These are phyloP conservation scores for Akanthomyces muscarius DNA, from an alignment of 2,329 filamentous ascomycete genomes.

Conservation along the genomic window DNA sequence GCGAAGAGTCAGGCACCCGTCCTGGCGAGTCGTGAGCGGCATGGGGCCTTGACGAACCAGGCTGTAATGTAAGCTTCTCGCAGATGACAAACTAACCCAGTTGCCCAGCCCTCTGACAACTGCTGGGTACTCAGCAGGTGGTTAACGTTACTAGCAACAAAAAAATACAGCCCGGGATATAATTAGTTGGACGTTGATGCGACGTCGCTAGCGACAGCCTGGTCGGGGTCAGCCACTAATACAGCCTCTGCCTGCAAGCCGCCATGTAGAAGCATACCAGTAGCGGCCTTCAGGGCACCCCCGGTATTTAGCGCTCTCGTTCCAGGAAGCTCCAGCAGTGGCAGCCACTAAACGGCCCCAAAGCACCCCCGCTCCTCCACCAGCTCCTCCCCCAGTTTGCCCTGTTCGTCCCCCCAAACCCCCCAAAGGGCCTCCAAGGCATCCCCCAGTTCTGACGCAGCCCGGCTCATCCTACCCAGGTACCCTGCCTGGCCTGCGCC, in stretches of 20 bases:
- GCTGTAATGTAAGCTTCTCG: background rate
- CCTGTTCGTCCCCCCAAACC: background rate
- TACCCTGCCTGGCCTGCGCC: background rate
- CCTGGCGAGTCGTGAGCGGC: background rate
- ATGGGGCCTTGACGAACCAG: background rate
- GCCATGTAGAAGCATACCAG: background rate
- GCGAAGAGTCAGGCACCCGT: background rate
- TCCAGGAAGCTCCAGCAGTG: background rate
- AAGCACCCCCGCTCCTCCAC: background rate
- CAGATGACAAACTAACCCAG: background rate
- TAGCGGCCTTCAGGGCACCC: background rate
- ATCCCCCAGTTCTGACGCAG: background rate
- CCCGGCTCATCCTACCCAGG: too few relatives aligned
- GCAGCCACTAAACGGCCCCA: background rate
- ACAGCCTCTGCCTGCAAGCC: background rate
- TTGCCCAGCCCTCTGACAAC: background rate
- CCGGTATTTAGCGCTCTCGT: background rate
- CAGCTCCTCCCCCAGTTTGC: background rate
- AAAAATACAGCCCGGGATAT: background rate
- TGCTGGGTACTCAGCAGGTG: background rate
- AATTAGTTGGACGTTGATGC: background rate
- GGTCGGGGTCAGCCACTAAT: background rate
- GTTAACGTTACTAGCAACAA: background rate
- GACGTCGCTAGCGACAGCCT: slow-evolving; percentile 1
- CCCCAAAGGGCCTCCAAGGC: background rate